Evolutionary conservation across 441 rosid species (phyloP).

Genomic region (Lepidium campestre): DNA sequence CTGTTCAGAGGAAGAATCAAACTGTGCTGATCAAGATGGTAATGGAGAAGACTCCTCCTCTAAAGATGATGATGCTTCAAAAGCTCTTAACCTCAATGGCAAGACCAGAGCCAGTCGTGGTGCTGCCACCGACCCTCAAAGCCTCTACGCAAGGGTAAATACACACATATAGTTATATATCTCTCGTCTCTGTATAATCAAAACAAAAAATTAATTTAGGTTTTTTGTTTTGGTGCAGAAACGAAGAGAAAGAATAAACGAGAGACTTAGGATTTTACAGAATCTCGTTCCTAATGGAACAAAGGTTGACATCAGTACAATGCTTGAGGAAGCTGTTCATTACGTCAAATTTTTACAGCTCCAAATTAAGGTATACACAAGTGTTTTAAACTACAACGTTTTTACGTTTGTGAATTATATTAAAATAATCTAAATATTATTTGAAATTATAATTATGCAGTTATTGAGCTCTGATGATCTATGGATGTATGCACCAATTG

Average conservation of each 20-base stretch:
- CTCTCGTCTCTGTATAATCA: no score
- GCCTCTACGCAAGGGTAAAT: slow-evolving; percentile 68
- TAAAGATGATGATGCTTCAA: slow-evolving; percentile 35
- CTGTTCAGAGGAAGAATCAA: slow-evolving; percentile 59
- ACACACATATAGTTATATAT: no score
- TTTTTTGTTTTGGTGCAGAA: slow-evolving; percentile 39
- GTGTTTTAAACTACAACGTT: neutral
- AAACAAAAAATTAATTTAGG: no score
- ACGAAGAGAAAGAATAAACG: slow-evolving; percentile 77
- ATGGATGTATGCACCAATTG: slow-evolving; percentile 80
- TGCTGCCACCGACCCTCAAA: slow-evolving; percentile 76
- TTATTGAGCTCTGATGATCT: slow-evolving; percentile 67
- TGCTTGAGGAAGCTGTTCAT: slow-evolving; percentile 81
- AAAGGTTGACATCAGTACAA: slow-evolving; percentile 84
- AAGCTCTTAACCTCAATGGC: slow-evolving; percentile 46
- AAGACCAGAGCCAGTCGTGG: slow-evolving; percentile 63
- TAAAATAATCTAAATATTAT: neutral
- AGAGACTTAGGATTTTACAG: slow-evolving; percentile 58
- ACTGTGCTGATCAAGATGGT: slow-evolving; percentile 34
- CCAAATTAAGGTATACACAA: slow-evolving; percentile 64
- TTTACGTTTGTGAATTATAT: neutral
- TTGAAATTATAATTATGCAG: slow-evolving; percentile 23
- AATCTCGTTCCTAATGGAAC: slow-evolving; percentile 79
- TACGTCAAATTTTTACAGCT: slow-evolving; percentile 77
- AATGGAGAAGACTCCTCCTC: slow-evolving; percentile 24